A percentile compares a stretch with the other conserved stretches of the same genome.
Evolutionary conservation across 2,329 filamentous ascomycete species (phyloP).

Genomic region (Neofusicoccum cordaticola): DNA sequence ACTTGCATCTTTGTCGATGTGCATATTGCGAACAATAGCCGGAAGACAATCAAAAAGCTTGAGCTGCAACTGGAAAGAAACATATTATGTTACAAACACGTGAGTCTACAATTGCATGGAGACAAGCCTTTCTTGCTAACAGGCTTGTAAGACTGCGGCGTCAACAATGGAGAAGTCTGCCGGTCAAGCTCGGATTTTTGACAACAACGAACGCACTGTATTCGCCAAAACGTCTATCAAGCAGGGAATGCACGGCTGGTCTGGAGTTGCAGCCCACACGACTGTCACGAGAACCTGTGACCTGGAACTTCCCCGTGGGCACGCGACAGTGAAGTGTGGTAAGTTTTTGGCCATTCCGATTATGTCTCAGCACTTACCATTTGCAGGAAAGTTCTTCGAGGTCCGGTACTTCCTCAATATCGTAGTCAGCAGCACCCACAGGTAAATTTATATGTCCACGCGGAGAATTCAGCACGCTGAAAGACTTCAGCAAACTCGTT

Average conservation of each 20-base stretch:
- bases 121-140: slow-evolving; percentile 5
- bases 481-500: slow-evolving; percentile 42
- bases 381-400: slow-evolving; percentile 53
- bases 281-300: slow-evolving; percentile 50
- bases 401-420: slow-evolving; percentile 56
- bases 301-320: slow-evolving; percentile 49
- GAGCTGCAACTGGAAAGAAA: slow-evolving; percentile 53
- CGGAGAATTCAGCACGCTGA: slow-evolving; percentile 21
- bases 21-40: slow-evolving; percentile 50
- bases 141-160: slow-evolving; percentile 41
- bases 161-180: slow-evolving; percentile 50
- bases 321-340: slow-evolving; percentile 52
- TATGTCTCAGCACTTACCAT: neutral
- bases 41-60: slow-evolving; percentile 49
- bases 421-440: slow-evolving; percentile 44
- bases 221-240: slow-evolving; percentile 45
- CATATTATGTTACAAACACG: slow-evolving; percentile 52
- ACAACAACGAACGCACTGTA: slow-evolving; percentile 50
- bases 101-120: slow-evolving; percentile 24
- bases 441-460: slow-evolving; percentile 25
- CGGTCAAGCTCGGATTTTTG: slow-evolving; percentile 52
- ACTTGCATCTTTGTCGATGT: slow-evolving; percentile 55
- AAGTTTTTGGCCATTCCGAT: slow-evolving; percentile 20
- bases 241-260: slow-evolving; percentile 45
- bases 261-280: slow-evolving; percentile 45